phyloP scores from a whole-genome alignment of 116 monocot genomes.

The Phalaenopsis hybrid region DNA sequence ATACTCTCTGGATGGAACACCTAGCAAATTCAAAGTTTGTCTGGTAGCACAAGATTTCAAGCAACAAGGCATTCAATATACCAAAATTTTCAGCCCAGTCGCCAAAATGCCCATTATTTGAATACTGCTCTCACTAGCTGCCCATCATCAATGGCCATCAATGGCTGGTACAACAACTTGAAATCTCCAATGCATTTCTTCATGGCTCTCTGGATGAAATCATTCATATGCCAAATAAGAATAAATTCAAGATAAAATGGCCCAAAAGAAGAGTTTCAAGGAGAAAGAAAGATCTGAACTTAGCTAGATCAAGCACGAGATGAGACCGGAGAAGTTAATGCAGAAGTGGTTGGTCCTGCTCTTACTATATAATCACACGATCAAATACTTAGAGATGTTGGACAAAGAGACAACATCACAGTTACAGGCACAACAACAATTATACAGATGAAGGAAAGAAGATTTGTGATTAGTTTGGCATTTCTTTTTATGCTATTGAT shows the following conservation, averaged over 20 bases:
- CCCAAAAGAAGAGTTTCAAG: background rate
- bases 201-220: background rate
- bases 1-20: background rate
- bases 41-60: background rate
- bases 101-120: background rate
- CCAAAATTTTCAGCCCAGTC: background rate
- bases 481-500: too few relatives aligned
- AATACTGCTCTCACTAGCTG: background rate
- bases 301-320: background rate
- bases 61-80: background rate
- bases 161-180: background rate
- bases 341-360: background rate
- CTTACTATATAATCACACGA: background rate
- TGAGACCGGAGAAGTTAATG: background rate
- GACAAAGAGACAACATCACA: background rate
- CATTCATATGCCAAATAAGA: background rate
- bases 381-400: background rate
- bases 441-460: too few relatives aligned
- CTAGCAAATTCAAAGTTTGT: background rate
- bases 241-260: slow-evolving; percentile 6
- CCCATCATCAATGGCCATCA: background rate
- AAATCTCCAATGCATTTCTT: background rate
- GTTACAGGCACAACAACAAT: background rate
- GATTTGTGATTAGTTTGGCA: too few relatives aligned
- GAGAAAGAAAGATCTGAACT: background rate